Evolutionary conservation across 2,329 filamentous ascomycete species (phyloP), one percentile per base, ranked within the genome.

Genomic region (Epichloe hybrida): DNA sequence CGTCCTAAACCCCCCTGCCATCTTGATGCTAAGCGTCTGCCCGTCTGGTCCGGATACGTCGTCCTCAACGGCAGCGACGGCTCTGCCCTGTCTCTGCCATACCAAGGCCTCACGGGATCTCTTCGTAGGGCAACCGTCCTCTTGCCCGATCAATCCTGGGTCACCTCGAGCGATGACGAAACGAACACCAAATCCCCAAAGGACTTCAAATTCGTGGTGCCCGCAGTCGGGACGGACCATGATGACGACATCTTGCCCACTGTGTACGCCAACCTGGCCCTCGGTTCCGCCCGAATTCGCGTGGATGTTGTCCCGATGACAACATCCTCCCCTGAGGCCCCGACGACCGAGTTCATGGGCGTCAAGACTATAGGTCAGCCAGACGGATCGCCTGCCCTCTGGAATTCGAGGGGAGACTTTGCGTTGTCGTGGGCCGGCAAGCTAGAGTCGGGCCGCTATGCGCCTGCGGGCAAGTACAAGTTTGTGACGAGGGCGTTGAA

Each of bases 391-490:
- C 75, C 74, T 0, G 41, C 60, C 7, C 39, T 69, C 58, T 79
- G 72, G 66, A 67, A 73, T 17, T 17, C 17, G 17, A 17, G 17
- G 17, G 17, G 17, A 17, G 17, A 17, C 17, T 17, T 17, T 17
- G 17, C 17, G 17, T 17, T 17, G 17, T 17, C 17, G 17, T 17
- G 17, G 17, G 17, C 17, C 45, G 76, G 76, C 13, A 60, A 62
- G 48, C 59, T 78, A 4, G 62, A 64, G 0, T 66, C 70, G 7
- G 74, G 73, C 5, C 62, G 55, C 0, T 75, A 71, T 50, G 74
- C 68, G 1, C 69, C 72, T 0, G 62, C 65, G 1, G 76, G 75
- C 5, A 56, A 59, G 37, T 79, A 79, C 62, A 72, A 69, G 59
- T 62, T 78, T 49, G 63, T 63, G 1, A 63, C 75, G 37, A 67